phyloP scores from a whole-genome alignment of 345 rosid species.

The Gossypium australe region DNA sequence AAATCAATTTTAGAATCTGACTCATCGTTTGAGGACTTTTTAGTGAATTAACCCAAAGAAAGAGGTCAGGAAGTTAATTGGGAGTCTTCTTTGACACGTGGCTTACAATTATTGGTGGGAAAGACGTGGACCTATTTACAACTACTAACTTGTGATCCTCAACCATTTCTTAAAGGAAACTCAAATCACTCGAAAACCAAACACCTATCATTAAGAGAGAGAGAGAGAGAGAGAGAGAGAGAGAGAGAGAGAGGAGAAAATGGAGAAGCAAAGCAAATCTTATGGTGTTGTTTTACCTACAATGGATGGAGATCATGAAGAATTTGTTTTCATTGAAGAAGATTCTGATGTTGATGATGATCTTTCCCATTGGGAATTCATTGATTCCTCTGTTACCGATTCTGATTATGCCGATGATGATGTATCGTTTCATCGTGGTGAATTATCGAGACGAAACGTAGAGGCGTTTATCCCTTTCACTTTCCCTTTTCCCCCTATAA shows the following conservation, averaged over 20 bases:
- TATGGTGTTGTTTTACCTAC: not conserved
- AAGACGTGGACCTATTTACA: not conserved
- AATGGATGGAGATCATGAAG: slow-evolving; percentile 11
- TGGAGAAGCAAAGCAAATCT: not conserved
- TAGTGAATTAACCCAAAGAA: too few species aligned
- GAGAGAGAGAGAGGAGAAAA: not conserved
- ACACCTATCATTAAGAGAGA: not conserved
- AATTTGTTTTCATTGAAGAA: slow-evolving; percentile 7
- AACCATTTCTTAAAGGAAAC: not conserved
- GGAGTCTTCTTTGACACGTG: not conserved
- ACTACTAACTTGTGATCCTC: not conserved
- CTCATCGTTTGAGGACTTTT: too few species aligned
- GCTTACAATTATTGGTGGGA: not conserved
- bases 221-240: not conserved
- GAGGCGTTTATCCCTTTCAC: too few species aligned
- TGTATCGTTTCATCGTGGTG: too few species aligned
- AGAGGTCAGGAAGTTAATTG: not conserved
- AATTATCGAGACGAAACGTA: too few species aligned
- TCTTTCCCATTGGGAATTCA: slow-evolving; percentile 36
- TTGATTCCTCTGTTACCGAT: slow-evolving; percentile 29
- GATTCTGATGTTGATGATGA: slow-evolving; percentile 17
- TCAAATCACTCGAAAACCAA: not conserved
- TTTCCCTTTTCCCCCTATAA: slow-evolving; percentile 5
- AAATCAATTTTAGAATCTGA: too few species aligned
- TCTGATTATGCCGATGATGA: slow-evolving; percentile 7